A percentile compares a stretch with the other conserved stretches of the same genome.
phyloP scores from a whole-genome alignment of 768 basidiomycete genomes.

The Chalciporus piperatus region DNA sequence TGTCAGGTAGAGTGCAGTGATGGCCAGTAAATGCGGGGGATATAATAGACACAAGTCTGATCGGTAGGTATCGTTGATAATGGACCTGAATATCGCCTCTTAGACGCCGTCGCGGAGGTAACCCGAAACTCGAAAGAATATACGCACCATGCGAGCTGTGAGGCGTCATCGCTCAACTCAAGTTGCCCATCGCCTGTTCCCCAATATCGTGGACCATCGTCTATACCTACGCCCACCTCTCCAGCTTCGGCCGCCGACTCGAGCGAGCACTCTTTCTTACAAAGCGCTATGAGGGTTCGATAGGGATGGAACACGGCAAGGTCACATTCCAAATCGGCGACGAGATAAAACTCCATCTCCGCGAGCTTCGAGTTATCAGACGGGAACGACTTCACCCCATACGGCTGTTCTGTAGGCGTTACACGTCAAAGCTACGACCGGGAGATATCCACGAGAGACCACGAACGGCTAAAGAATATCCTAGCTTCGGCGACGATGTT shows the following conservation, averaged over 20 bases:
- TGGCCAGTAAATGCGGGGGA: conserved; percentile 92
- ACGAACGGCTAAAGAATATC: conserved; percentile 67
- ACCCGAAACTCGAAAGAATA: neutral
- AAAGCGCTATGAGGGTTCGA: conserved; percentile 77
- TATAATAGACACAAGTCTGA: conserved; percentile 92
- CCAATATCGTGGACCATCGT: conserved; percentile 69
- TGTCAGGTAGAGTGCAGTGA: conserved; percentile 88
- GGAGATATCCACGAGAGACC: neutral
- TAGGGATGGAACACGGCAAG: conserved; percentile 94
- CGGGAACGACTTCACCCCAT: conserved; percentile 76
- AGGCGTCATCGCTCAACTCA: conserved; percentile 67
- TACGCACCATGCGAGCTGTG: conserved; percentile 89
- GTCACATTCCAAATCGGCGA: conserved; percentile 95
- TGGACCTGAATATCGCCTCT: conserved; percentile 59
- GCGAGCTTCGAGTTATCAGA: conserved; percentile 89
- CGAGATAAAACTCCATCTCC: conserved; percentile 99
- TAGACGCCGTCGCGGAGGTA: neutral
- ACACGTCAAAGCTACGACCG: neutral
- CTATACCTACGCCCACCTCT: conserved; percentile 49
- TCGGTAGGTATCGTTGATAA: conserved; percentile 95
- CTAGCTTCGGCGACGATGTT: conserved; percentile 83
- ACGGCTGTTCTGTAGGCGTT: conserved; percentile 51
- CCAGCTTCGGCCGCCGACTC: conserved; percentile 52
- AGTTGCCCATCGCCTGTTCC: conserved; percentile 78
- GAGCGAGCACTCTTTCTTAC: conserved; percentile 51